These are phyloP conservation scores for Aspergillus sp. DNA, from an alignment of 2,329 filamentous ascomycete species.

Conservation along the genomic window DNA sequence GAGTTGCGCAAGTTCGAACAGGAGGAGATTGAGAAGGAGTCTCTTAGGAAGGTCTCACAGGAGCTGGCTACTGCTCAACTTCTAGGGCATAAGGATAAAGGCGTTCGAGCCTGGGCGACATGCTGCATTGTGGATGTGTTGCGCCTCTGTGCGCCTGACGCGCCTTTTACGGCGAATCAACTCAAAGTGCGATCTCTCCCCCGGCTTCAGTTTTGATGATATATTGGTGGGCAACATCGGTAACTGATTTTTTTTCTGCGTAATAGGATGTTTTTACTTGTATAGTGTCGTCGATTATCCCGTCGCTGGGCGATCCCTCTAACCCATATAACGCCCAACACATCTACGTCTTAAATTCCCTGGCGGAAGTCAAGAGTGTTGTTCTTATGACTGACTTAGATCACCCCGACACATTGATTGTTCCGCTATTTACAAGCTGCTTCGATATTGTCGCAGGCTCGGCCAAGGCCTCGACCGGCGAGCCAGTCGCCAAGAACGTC, in stretches of 20 bases:
- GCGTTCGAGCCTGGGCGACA: slow-evolving; percentile 84
- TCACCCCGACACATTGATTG: slow-evolving; percentile 73
- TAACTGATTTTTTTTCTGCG: neutral
- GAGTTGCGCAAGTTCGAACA: slow-evolving; percentile 87
- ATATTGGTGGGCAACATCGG: neutral
- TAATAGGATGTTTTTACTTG: slow-evolving; percentile 86
- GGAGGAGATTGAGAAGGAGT: slow-evolving; percentile 78
- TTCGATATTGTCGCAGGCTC: slow-evolving; percentile 88
- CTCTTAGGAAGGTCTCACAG: slow-evolving; percentile 78
- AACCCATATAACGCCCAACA: slow-evolving; percentile 93
- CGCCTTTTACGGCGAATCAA: slow-evolving; percentile 86
- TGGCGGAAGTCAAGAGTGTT: slow-evolving; percentile 92
- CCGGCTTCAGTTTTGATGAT: neutral
- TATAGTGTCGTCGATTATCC: slow-evolving; percentile 79
- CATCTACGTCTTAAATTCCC: slow-evolving; percentile 82
- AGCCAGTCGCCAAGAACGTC: slow-evolving; percentile 87
- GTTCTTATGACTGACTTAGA: slow-evolving; percentile 86
- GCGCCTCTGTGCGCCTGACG: slow-evolving; percentile 88
- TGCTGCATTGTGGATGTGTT: slow-evolving; percentile 92
- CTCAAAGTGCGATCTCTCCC: slow-evolving; percentile 66
- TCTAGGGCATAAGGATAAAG: slow-evolving; percentile 86
- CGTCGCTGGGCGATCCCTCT: slow-evolving; percentile 78
- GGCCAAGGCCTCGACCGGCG: slow-evolving; percentile 70
- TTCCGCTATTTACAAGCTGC: slow-evolving; percentile 79
- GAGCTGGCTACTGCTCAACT: slow-evolving; percentile 81